phyloP scores from a whole-genome alignment of 805 yeast species.

The Ogataea methylovora region DNA sequence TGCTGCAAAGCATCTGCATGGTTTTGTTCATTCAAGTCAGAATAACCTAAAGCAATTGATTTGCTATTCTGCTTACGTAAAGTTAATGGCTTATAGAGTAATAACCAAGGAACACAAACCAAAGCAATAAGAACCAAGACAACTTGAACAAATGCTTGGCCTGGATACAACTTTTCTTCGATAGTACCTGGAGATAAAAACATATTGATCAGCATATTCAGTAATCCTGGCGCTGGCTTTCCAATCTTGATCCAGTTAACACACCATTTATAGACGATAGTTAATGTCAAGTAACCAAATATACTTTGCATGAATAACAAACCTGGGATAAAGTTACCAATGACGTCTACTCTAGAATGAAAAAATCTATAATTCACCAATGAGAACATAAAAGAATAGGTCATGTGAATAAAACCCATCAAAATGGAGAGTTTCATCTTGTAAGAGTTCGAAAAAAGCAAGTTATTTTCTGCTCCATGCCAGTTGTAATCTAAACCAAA shows the following conservation, averaged over 20 bases:
- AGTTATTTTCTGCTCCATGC: slow-evolving; percentile 75
- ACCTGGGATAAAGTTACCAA: slow-evolving; percentile 72
- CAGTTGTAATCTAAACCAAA: slow-evolving; percentile 67
- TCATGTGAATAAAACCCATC: slow-evolving; percentile 73
- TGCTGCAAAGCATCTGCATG: not conserved
- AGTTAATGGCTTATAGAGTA: slow-evolving; percentile 55
- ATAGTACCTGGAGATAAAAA: slow-evolving; percentile 65
- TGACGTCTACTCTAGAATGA: slow-evolving; percentile 52
- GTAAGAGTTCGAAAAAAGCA: slow-evolving; percentile 64
- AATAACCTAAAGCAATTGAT: slow-evolving; percentile 43
- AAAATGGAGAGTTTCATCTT: slow-evolving; percentile 72
- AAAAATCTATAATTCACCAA: slow-evolving; percentile 54
- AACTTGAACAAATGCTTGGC: slow-evolving; percentile 57
- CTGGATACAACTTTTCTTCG: slow-evolving; percentile 58
- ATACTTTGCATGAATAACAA: slow-evolving; percentile 69
- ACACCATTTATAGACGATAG: slow-evolving; percentile 68
- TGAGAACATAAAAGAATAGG: slow-evolving; percentile 62
- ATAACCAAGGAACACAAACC: slow-evolving; percentile 69
- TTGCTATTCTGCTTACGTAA: slow-evolving; percentile 36
- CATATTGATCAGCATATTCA: slow-evolving; percentile 72
- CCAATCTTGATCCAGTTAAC: slow-evolving; percentile 60
- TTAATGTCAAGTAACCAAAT: slow-evolving; percentile 62
- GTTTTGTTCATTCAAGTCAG: slow-evolving; percentile 31
- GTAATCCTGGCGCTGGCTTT: slow-evolving; percentile 62
- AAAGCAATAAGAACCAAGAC: slow-evolving; percentile 50